Evolutionary conservation across 2,329 filamentous ascomycete species (phyloP).

Genomic region (Dothiorella sarmentorum): DNA sequence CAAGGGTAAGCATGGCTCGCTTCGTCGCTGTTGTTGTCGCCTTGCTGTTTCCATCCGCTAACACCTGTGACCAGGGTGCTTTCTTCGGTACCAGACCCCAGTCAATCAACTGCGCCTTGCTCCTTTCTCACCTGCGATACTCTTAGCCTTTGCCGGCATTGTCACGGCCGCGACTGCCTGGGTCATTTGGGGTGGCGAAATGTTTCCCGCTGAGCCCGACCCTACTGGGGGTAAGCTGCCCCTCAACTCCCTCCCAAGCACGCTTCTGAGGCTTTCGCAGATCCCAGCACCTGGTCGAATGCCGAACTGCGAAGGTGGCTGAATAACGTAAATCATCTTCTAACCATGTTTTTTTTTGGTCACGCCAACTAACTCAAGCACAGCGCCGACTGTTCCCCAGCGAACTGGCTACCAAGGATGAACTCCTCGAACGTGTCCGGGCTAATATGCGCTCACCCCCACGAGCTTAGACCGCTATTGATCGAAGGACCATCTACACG

Average conservation of each 20-base stretch:
- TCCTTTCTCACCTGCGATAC: background rate
- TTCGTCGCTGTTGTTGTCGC: slow-evolving; percentile 13
- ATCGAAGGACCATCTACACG: too few species aligned
- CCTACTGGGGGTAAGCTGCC: slow-evolving; percentile 67
- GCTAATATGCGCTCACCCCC: slow-evolving; percentile 58
- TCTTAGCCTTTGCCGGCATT: slow-evolving; percentile 69
- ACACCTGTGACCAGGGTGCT: slow-evolving; percentile 29
- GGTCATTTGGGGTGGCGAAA: slow-evolving; percentile 72
- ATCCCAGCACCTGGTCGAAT: slow-evolving; percentile 69
- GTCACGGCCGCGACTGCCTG: slow-evolving; percentile 78
- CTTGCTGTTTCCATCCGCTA: too few species aligned
- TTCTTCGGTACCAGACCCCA: slow-evolving; percentile 28
- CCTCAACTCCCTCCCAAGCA: slow-evolving; percentile 20
- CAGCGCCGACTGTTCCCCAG: slow-evolving; percentile 64
- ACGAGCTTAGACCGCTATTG: background rate
- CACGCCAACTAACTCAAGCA: background rate
- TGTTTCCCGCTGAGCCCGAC: slow-evolving; percentile 73
- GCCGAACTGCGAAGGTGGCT: slow-evolving; percentile 82
- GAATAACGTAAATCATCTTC: slow-evolving; percentile 59
- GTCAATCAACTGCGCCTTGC: background rate
- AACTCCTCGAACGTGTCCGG: slow-evolving; percentile 66
- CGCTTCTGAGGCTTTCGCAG: slow-evolving; percentile 34
- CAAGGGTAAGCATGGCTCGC: slow-evolving; percentile 34
- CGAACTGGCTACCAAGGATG: slow-evolving; percentile 56
- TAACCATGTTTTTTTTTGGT: background rate